Percentiles rank a stretch among this genome's conserved stretches.
Conservation (phyloP, 1,284 basidiomycete species). For the Mycena sp. region DNA sequence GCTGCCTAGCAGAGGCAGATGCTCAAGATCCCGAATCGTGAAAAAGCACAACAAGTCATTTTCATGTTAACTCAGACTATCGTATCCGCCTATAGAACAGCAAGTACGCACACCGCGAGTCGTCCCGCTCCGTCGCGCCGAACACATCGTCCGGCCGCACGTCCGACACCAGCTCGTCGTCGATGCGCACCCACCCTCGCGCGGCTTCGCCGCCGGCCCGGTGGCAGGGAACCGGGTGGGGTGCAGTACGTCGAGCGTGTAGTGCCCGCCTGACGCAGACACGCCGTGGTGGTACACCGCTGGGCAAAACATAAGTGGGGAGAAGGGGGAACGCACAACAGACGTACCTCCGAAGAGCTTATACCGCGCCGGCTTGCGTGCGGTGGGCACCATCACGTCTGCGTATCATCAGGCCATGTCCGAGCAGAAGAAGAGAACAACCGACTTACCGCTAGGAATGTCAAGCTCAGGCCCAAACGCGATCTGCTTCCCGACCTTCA, state of each 20-base stretch:
- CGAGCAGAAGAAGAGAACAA: not conserved
- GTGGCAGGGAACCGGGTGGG: constrained; percentile 68
- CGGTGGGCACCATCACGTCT: constrained; percentile 62
- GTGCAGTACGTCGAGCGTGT: constrained; percentile 92
- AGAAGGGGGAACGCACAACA: not conserved
- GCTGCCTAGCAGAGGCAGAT: too few relatives aligned
- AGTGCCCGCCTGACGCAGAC: constrained; percentile 93
- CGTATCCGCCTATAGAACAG: constrained; percentile 80
- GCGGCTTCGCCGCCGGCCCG: constrained; percentile 23
- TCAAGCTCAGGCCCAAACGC: constrained; percentile 83
- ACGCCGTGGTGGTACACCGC: constrained; percentile 95
- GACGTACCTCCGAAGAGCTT: constrained; percentile 86
- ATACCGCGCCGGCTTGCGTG: constrained; percentile 72
- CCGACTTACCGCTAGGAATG: constrained; percentile 68
- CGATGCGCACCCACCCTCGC: constrained; percentile 91
- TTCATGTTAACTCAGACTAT: not conserved
- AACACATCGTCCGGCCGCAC: constrained; percentile 85
- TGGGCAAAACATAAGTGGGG: constrained; percentile 37
- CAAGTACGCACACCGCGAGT: constrained; percentile 83
- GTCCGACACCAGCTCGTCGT: constrained; percentile 71
- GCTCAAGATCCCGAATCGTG: too few relatives aligned
- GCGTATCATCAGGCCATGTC: not conserved
- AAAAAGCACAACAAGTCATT: not conserved
- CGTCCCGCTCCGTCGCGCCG: constrained; percentile 64
- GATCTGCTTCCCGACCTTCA: constrained; percentile 89